Evolutionary conservation across 73 alveolate genomes (phyloP).

Genomic region (Tetrahymena borealis): DNA sequence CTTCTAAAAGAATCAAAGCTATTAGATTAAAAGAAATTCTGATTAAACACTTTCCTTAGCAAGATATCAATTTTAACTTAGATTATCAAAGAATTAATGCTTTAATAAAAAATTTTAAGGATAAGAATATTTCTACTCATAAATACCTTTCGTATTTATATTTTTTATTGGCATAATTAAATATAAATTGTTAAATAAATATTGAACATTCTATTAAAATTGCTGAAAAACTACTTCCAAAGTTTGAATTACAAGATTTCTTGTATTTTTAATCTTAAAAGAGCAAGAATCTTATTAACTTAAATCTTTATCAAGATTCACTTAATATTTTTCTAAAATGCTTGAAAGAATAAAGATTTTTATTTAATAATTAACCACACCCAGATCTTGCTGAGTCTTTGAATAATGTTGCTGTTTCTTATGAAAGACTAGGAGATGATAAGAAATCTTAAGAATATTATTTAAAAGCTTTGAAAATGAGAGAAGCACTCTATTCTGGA

Average conservation of each 20-base stretch:
- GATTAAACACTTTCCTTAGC: too few species aligned
- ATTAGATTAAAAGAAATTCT: too few species aligned
- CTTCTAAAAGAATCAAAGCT: too few species aligned
- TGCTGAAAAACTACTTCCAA: background rate
- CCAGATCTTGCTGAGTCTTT: background rate
- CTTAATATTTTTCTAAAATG: background rate
- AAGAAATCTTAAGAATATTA: background rate
- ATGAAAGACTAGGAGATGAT: background rate
- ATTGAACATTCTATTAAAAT: background rate
- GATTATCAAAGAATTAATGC: background rate
- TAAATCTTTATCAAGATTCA: background rate
- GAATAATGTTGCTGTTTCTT: background rate
- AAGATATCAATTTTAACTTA: background rate
- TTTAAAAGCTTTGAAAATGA: background rate
- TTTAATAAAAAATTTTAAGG: background rate
- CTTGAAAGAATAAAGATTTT: background rate
- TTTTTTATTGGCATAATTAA: background rate
- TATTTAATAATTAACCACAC: background rate
- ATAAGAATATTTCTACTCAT: background rate
- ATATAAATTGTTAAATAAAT: background rate
- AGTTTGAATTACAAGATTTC: too few species aligned
- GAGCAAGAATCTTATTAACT: too few species aligned
- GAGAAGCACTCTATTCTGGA: background rate
- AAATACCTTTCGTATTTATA: background rate
- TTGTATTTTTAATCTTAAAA: too few species aligned